Percentiles rank a stretch among this genome's conserved stretches.
phyloP scores from a whole-genome alignment of 306 rosid species.

The Pyrus bretschneideri region DNA sequence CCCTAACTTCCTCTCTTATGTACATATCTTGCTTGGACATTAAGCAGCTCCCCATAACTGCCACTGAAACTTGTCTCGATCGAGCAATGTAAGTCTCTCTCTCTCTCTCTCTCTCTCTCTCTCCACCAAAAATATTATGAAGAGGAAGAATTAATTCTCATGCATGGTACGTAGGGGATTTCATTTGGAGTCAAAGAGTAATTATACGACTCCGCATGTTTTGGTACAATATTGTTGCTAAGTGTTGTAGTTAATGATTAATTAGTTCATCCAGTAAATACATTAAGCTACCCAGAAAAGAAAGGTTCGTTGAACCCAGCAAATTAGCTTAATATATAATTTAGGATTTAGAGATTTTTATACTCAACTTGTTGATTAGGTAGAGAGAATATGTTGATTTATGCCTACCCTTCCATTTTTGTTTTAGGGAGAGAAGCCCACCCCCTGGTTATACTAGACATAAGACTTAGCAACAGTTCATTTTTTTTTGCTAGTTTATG shows the following conservation, averaged over 20 bases:
- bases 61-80: neutral
- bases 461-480: neutral
- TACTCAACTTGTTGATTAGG: neutral
- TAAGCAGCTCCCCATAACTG: neutral
- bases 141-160: neutral
- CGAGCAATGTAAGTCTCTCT: neutral
- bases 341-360: neutral
- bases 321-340: neutral
- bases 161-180: neutral
- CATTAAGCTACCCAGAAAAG: neutral
- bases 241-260: too few relatives aligned
- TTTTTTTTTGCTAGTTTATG: neutral
- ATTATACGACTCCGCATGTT: too few relatives aligned
- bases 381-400: neutral
- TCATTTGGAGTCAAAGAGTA: too few relatives aligned
- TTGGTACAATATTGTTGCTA: too few relatives aligned
- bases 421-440: too few relatives aligned
- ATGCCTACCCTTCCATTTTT: too few relatives aligned
- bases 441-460: neutral
- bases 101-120: neutral
- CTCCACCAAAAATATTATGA: neutral
- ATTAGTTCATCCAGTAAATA: neutral
- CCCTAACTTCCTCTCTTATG: neutral
- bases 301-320: neutral
- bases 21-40: neutral